Conservation (phyloP, 139 green algal species). For the Eudorina sp. region DNA sequence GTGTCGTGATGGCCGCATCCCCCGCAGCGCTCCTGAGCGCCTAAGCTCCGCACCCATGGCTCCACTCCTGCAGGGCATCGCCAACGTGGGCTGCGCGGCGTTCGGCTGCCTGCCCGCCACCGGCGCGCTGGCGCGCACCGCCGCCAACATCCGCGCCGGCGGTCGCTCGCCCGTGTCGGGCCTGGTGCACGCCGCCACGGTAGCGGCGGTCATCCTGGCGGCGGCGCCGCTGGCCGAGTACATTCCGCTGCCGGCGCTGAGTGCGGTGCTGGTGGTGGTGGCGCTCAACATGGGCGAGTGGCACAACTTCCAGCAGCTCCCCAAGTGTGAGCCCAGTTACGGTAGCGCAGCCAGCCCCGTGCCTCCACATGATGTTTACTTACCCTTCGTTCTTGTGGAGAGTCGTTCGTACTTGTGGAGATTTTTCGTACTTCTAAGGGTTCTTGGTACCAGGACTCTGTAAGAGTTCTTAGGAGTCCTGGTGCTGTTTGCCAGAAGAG, state of each 20-base stretch:
- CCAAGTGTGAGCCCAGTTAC: conserved; percentile 11
- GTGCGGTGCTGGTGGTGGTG: conserved; percentile 52
- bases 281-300: conserved; percentile 63
- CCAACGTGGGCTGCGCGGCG: conserved; percentile 50
- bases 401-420: too few species aligned
- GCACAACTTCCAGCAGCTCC: conserved; percentile 54
- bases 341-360: too few species aligned
- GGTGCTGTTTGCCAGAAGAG: too few species aligned
- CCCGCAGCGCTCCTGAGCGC: too few species aligned
- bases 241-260: conserved; percentile 51
- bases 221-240: conserved; percentile 37
- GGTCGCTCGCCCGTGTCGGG: conserved; percentile 49
- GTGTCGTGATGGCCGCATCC: too few species aligned
- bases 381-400: too few species aligned
- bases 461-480: too few species aligned
- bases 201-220: conserved; percentile 34
- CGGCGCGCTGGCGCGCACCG: conserved; percentile 56
- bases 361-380: too few species aligned
- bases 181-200: conserved; percentile 43
- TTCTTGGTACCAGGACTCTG: too few species aligned
- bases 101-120: conserved; percentile 55
- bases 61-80: conserved; percentile 52
- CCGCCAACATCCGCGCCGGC: conserved; percentile 53
- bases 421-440: too few species aligned
- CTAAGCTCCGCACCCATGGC: too few species aligned